Evolutionary conservation across 2,329 filamentous ascomycete genomes (phyloP).

Genomic region (Nannizziopsis arthrosporioides): DNA sequence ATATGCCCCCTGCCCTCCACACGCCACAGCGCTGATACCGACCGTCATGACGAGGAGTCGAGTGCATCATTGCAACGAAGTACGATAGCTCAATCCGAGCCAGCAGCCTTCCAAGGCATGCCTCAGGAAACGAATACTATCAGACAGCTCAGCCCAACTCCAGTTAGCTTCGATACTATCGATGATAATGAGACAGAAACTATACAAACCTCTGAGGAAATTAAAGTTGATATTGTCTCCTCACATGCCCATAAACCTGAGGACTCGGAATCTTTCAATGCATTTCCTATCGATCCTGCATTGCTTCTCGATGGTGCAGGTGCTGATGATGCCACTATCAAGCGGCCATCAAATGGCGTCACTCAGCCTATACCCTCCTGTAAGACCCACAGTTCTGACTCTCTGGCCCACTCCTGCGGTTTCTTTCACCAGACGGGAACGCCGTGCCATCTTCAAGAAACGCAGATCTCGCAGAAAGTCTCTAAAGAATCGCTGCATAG

Average conservation of each 20-base stretch:
- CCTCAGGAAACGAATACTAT: too few relatives aligned
- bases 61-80: too few relatives aligned
- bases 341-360: not conserved
- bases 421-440: not conserved
- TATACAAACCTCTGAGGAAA: too few relatives aligned
- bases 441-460: constrained; percentile 6
- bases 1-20: not conserved
- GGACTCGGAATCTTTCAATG: too few relatives aligned
- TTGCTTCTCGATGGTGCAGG: constrained; percentile 1
- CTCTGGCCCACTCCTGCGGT: not conserved
- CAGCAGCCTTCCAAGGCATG: too few relatives aligned
- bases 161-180: too few relatives aligned
- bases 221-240: too few relatives aligned
- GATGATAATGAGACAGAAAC: too few relatives aligned
- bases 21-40: not conserved
- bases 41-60: too few relatives aligned
- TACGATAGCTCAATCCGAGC: too few relatives aligned
- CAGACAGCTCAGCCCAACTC: too few relatives aligned
- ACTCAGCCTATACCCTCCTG: constrained; percentile 3
- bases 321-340: not conserved
- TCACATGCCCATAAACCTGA: too few relatives aligned
- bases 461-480: not conserved
- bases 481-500: not conserved
- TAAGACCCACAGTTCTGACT: constrained; percentile 7
- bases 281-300: constrained; percentile 1